A percentile compares a stretch with the other conserved stretches of the same genome.
Evolutionary conservation across 1,139 yeast species (phyloP).

Genomic region (Ogataea hybrid): DNA sequence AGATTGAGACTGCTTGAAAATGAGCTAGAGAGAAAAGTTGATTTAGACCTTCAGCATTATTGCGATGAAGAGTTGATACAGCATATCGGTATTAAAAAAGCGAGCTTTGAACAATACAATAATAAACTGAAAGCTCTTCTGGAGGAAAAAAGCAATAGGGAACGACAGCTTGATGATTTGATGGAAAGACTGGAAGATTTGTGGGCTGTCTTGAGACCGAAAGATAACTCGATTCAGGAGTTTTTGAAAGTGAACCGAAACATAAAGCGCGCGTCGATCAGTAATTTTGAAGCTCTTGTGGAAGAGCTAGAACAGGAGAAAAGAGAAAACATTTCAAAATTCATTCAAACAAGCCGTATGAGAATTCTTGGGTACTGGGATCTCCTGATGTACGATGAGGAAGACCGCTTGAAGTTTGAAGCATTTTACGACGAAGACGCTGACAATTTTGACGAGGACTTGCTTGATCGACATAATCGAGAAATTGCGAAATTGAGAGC

Average conservation of each 20-base stretch:
- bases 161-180: constrained; percentile 15
- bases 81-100: constrained; percentile 21
- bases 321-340: constrained; percentile 60
- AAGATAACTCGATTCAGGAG: constrained; percentile 24
- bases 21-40: constrained; percentile 12
- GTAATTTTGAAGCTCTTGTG: constrained; percentile 50
- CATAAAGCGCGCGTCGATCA: constrained; percentile 22
- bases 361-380: constrained; percentile 65
- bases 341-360: constrained; percentile 59
- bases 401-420: constrained; percentile 39
- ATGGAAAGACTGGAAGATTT: constrained; percentile 23
- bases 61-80: constrained; percentile 12
- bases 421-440: constrained; percentile 38
- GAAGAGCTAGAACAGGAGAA: constrained; percentile 58
- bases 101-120: constrained; percentile 13
- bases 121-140: constrained; percentile 12
- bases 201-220: constrained; percentile 30
- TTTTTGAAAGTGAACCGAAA: constrained; percentile 27
- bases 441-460: constrained; percentile 47
- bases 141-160: constrained; percentile 20
- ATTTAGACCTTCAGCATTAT: constrained; percentile 3
- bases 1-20: constrained; percentile 11
- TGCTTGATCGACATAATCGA: constrained; percentile 58
- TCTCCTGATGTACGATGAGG: constrained; percentile 53
- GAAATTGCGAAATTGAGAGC: constrained; percentile 54